These are phyloP conservation scores for Penicillium arizonense DNA, from an alignment of 495 filamentous ascomycete genomes.

Conservation along the genomic window DNA sequence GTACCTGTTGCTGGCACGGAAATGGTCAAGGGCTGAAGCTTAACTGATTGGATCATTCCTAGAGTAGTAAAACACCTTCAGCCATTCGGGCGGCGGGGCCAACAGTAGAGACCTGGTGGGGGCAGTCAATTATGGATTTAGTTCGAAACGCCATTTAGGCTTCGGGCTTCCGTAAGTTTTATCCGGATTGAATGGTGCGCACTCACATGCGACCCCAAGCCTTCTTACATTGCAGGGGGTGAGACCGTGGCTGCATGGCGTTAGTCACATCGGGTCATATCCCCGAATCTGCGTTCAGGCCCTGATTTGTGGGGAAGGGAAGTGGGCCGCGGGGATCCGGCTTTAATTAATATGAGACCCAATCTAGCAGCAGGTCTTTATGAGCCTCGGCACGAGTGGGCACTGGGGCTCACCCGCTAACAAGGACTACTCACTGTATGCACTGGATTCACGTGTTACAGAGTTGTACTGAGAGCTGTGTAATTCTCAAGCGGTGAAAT, in stretches of 20 bases:
- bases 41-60: conserved; percentile 1
- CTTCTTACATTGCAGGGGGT: not conserved
- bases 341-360: not conserved
- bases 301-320: not conserved
- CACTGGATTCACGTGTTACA: not conserved
- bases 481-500: not conserved
- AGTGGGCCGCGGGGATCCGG: not conserved
- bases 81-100: not conserved
- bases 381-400: not conserved
- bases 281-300: not conserved
- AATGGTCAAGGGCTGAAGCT: not conserved
- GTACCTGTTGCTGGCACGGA: too few relatives aligned
- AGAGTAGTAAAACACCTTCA: not conserved
- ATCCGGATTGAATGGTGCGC: not conserved
- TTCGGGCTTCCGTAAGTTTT: not conserved
- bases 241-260: too few relatives aligned
- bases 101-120: not conserved
- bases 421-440: not conserved
- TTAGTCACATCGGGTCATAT: not conserved
- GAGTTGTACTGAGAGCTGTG: not conserved
- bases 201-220: not conserved
- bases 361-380: not conserved
- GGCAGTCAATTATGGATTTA: not conserved
- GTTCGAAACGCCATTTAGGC: not conserved
- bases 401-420: not conserved